Percentiles rank a stretch among this genome's conserved stretches.
Conservation (phyloP, 768 basidiomycete species). For the Boletellus ananas region DNA sequence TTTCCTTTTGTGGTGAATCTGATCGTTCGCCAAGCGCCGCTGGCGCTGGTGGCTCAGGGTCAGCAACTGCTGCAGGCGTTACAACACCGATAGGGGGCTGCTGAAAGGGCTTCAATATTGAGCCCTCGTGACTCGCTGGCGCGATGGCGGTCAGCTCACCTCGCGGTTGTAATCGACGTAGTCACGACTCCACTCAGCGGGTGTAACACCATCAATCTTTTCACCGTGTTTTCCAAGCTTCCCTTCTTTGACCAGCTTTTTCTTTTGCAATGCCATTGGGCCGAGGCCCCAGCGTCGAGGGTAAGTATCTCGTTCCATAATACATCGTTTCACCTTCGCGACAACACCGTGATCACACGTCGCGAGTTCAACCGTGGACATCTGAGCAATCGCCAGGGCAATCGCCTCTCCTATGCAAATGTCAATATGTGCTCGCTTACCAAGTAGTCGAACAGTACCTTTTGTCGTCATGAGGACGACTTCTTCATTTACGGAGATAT, state of each 20-base stretch:
- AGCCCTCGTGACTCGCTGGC: not conserved
- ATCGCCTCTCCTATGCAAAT: constrained; percentile 74
- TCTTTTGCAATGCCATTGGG: constrained; percentile 96
- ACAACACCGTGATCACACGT: constrained; percentile 99
- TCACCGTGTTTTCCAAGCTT: constrained; percentile 95
- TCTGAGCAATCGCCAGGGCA: constrained; percentile 91
- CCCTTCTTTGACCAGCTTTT: constrained; percentile 97
- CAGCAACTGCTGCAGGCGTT: constrained; percentile 18
- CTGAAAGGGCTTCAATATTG: constrained; percentile 22
- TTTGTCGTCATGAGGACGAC: constrained; percentile 99
- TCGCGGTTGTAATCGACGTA: constrained; percentile 92
- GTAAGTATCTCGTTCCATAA: constrained; percentile 99
- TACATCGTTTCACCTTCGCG: constrained; percentile 98
- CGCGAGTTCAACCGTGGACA: constrained; percentile 97
- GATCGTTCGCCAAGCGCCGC: constrained; percentile 32
- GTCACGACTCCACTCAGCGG: constrained; percentile 85
- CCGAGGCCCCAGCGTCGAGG: constrained; percentile 98
- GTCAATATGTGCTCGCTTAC: not conserved
- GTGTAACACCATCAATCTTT: constrained; percentile 82
- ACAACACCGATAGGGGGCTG: constrained; percentile 38
- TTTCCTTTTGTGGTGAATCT: constrained; percentile 41
- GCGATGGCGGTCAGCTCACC: constrained; percentile 29
- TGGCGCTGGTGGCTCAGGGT: constrained; percentile 26
- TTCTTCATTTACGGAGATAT: constrained; percentile 93
- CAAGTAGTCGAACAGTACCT: constrained; percentile 43